Base-by-base conservation (phyloP, 306 rosid species). In the Quillaja saponaria region DNA sequence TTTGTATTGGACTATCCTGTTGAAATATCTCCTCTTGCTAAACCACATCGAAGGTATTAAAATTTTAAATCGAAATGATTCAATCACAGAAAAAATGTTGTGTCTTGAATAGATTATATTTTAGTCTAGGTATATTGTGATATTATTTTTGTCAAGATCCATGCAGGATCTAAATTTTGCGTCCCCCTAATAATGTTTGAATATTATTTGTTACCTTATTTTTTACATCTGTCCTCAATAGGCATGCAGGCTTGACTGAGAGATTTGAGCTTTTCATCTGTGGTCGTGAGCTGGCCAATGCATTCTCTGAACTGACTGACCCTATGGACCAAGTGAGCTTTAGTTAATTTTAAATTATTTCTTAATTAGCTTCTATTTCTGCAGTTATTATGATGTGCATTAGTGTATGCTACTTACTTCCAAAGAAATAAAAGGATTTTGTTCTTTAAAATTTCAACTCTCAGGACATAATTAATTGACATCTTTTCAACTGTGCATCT, bases 251-350 rank as follows among this genome's bases (percentile, higher is more conserved):
- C 68, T 73, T 92, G 78, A 92, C 96, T 0, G 98, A 92, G 77
- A 81, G 98, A 49, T 88, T 92, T 76, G 98, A 92, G 73, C 96
- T 92, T 71, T 88, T 86, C 75, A 77, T 92, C 59, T 92, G 98
- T 67, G 98, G 98, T 34, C 96, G 98, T 67, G 98, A 92, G 82
- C 69, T 92, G 80, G 96, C 87, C 64, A 92, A 88, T 76, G 98
- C 98, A 40, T 92, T 92, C 82, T 92, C 98, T 3, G 98, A 92
- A 71, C 72, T 92, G 78, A 92, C 96, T 10, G 98, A 92, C 82
- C 98, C 98, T 48, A 39, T 88, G 67, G 98, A 92, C 82, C 98
- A 91, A 92, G 98, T 88, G 74, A 76, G 75, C 71, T 57, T 67
- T 50, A 37, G 0, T 16, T 21, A 35, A 21, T 12, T 49, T 48